A percentile compares a stretch with the other conserved stretches of the same genome.
These are phyloP conservation scores for Aspergillus quadrilineatus DNA, from an alignment of 2,329 filamentous ascomycete species.

Conservation along the genomic window DNA sequence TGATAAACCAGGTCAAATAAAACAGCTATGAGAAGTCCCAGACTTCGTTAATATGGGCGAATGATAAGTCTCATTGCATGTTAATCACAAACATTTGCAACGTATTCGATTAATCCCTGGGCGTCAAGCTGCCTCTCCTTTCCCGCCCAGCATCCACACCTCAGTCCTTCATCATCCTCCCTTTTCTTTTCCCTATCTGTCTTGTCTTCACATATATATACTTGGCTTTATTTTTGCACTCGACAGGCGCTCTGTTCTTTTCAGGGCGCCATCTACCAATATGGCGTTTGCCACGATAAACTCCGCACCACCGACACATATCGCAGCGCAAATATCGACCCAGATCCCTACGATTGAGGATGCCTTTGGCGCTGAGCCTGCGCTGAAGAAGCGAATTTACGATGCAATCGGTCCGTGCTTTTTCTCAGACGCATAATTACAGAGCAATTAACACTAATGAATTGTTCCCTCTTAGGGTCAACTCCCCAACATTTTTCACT, in stretches of 20 bases:
- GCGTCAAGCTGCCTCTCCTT: neutral
- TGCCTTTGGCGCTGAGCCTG: constrained; percentile 41
- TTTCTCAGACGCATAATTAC: constrained; percentile 7
- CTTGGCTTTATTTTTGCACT: neutral
- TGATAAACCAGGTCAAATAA: neutral
- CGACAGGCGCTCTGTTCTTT: neutral
- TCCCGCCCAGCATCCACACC: neutral
- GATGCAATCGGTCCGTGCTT: constrained; percentile 43
- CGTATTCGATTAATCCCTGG: neutral
- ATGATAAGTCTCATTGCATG: neutral
- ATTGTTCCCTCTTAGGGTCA: constrained; percentile 27
- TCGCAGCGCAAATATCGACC: neutral
- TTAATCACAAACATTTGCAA: neutral
- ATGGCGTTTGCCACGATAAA: constrained; percentile 44
- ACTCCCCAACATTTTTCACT: constrained; percentile 42
- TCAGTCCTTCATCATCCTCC: neutral
- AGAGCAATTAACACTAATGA: constrained; percentile 8
- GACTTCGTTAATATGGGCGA: constrained; percentile 3
- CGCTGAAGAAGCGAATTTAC: constrained; percentile 43
- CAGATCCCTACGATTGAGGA: constrained; percentile 38
- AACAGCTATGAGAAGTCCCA: neutral
- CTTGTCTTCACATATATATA: constrained; percentile 5
- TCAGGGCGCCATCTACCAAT: constrained; percentile 13
- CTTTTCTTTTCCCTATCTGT: neutral
- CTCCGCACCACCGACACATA: constrained; percentile 19